Base-by-base conservation (phyloP, 805 yeast species). In the Tetrapisispora fleetii region DNA sequence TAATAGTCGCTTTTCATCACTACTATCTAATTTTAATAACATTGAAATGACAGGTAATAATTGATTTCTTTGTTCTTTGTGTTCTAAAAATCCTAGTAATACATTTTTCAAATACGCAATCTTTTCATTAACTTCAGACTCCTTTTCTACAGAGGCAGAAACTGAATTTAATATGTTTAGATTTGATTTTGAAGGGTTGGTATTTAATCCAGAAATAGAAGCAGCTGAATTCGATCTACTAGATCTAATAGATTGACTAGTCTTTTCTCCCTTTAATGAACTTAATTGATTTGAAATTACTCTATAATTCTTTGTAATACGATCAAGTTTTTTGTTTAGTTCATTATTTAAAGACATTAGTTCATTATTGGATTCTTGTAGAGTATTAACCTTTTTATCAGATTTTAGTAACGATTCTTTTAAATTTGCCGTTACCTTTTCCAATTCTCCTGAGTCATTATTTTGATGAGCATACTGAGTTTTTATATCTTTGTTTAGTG, bases 71-170 rank as follows among this genome's bases (percentile, higher is more conserved):
- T 90, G 97, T n/a, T 91, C 99, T 59, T 77, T 85, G 61, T 86
- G 96, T 59, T 90, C 96, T 48, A 93, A 67, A 62, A 85, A 93
- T 2, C 97, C 97, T 2, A 91, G 69, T n/a, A 91, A 65, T 2
- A 91, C 96, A 61, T 93, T 93, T 63, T 85, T 86, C 46, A 89
- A 74, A 62, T 91, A 91, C 13, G 95, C 86, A 19, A 83, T 72
- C 56, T 79, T 83, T 24, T 64, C 68, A 42, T 67, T 70, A 33
- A 57, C 49, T n/a, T 63, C 67, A 14, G 57, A 50, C 28, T 54
- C 55, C 3, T 55, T 19, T 8, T 38, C 52, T 4, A 40, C 21
- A 3, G 40, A 14, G 7, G 49, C 21, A 7, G 32, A 4, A 16
- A 18, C 39, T 8, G 16, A 16, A 33, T 18, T 17, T 14, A 30